Evolutionary conservation across 352 stramenopile genomes (phyloP), one percentile per base, ranked within the genome.

Genomic region (Globisporangium acanthophoron): DNA sequence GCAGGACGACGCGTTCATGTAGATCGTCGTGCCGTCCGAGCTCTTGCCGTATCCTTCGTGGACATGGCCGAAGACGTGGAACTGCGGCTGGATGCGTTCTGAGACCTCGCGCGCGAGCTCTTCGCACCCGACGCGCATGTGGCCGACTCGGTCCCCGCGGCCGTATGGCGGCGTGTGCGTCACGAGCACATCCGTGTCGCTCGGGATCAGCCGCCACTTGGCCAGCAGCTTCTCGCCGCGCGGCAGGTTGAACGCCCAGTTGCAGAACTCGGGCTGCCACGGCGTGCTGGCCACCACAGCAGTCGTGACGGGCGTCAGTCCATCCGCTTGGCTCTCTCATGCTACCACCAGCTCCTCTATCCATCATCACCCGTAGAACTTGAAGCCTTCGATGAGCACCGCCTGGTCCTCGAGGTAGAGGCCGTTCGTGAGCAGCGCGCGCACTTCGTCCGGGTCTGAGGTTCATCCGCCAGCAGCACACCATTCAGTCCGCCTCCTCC

Each of bases 41-140:
- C 69, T 86, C 12, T 66, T 63, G 41, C 90, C 90, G 61, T 93
- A 91, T 37, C 77, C 80, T 69, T 97, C 84, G 57, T 97, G 90
- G 50, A 97, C 90, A 56, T 97, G 90, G 2, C 90, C 90, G 69
- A 96, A 97, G 11, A 97, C 79, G 61, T 96, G 82, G 49, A 94
- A 69, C 41, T 76, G 70, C 16, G 88, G 88, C 43, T 69, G 70
- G 51, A 96, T 73, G 21, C 85, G 67, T 4, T 63, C 57, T 51
- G 90, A 74, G 41, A 97, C 75, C 52, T 94, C 71, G 4, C 54
- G 37, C 29, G 94, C 50, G 18, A 97, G 61, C 57, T 95, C 82
- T 12, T 74, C 72, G 59, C 86, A 94, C 31, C 90, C 90, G 29
- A 89, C 85, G 46, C 67, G 65, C 41, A 79, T 55, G 20, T 73